These are phyloP conservation scores for Erodium chrysanthum DNA, from an alignment of 441 rosid genomes.

Conservation along the genomic window DNA sequence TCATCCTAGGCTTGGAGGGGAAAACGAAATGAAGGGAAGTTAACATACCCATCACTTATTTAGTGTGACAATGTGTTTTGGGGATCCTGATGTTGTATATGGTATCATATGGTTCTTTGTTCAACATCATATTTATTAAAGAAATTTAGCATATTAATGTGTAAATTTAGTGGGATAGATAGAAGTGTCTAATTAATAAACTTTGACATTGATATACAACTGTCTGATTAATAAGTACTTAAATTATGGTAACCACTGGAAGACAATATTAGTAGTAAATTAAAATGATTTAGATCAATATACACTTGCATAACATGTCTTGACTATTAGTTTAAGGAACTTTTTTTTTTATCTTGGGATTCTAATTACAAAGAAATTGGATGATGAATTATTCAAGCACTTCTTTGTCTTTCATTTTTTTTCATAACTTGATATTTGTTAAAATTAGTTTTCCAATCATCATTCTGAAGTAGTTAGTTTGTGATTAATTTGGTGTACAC, in stretches of 20 bases:
- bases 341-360: not conserved
- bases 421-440: not conserved
- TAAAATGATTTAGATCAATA: not conserved
- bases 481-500: not conserved
- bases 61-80: not conserved
- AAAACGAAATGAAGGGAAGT: no score
- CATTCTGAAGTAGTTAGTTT: not conserved
- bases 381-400: not conserved
- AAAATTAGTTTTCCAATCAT: not conserved
- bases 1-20: no score
- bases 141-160: not conserved
- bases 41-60: no score
- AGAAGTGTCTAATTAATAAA: not conserved
- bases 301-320: no score
- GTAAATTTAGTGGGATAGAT: conserved; percentile 1
- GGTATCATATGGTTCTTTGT: not conserved
- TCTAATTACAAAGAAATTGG: not conserved
- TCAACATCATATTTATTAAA: not conserved
- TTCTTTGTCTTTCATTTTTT: not conserved
- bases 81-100: conserved; percentile 6
- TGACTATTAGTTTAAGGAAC: not conserved
- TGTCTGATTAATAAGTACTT: not conserved
- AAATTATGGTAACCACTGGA: not conserved
- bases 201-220: not conserved
- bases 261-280: not conserved